phyloP scores from a whole-genome alignment of 179 eudicot genomes.

The Gypsophila paniculata region DNA sequence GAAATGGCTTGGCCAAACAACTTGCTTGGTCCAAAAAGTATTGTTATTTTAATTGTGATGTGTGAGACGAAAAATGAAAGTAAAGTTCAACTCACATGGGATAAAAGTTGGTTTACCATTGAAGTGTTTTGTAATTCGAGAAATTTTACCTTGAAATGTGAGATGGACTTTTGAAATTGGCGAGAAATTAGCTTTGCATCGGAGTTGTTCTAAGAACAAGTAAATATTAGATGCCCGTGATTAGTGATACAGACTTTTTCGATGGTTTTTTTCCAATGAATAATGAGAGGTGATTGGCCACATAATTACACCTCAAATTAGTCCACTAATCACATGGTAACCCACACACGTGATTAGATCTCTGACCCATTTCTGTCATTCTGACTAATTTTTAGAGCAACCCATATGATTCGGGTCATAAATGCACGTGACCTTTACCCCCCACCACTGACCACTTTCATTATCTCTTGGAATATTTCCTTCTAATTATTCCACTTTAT shows the following conservation, averaged over 20 bases:
- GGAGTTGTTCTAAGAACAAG: no score
- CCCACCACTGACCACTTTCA: background rate
- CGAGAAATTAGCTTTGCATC: no score
- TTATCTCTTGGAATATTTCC: background rate
- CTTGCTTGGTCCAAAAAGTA: no score
- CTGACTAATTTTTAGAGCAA: conserved; percentile 7
- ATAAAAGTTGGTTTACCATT: no score
- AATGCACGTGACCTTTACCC: conserved; percentile 18
- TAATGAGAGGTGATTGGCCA: conserved; percentile 1
- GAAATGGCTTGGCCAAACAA: no score
- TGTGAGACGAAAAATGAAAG: no score
- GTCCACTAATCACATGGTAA: conserved; percentile 16
- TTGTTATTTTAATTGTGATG: no score
- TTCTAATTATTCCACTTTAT: background rate
- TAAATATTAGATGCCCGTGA: conserved; percentile 17
- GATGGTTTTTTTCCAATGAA: background rate
- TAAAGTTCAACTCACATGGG: no score
- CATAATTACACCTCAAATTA: background rate
- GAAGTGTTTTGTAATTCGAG: no score
- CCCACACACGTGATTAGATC: conserved; percentile 25
- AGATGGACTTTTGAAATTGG: no score
- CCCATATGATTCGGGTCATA: conserved; percentile 22
- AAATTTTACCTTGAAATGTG: no score
- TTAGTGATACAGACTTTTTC: background rate
- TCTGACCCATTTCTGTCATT: conserved; percentile 3